A percentile compares a stretch with the other conserved stretches of the same genome.
Evolutionary conservation across 345 rosid genomes (phyloP).

Genomic region (Moricandia arvensis): DNA sequence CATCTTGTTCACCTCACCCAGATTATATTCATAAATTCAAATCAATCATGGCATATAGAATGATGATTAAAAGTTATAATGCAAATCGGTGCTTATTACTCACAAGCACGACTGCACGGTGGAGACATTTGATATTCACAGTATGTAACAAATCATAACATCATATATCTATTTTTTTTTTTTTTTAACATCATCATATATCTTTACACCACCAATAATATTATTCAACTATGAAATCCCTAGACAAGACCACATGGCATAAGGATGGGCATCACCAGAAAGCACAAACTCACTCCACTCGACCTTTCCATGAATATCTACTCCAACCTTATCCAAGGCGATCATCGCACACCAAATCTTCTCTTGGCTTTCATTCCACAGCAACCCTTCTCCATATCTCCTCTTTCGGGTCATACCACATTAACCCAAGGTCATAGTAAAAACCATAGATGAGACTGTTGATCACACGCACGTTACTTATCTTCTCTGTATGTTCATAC

Average conservation of each 20-base stretch:
- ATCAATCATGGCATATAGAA: not conserved
- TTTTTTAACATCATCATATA: too few species aligned
- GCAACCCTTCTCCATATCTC: not conserved
- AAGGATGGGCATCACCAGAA: not conserved
- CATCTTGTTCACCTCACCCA: not conserved
- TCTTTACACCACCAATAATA: not conserved
- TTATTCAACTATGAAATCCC: not conserved
- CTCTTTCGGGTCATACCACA: not conserved
- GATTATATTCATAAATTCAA: not conserved
- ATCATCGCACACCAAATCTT: not conserved
- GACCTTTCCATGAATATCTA: not conserved
- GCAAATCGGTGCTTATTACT: not conserved
- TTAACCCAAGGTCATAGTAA: not conserved
- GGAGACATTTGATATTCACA: not conserved
- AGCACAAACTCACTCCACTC: not conserved
- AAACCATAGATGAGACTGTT: not conserved
- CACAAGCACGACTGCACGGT: not conserved
- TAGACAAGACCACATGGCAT: not conserved
- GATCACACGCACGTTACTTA: not conserved
- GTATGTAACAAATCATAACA: not conserved
- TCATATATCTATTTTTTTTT: too few species aligned
- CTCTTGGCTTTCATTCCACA: not conserved
- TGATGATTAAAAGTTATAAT: not conserved
- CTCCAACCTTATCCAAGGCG: not conserved
- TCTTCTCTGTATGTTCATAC: not conserved